Evolutionary conservation across 306 rosid genomes (phyloP).

Genomic region (Dalbergia cultrata): DNA sequence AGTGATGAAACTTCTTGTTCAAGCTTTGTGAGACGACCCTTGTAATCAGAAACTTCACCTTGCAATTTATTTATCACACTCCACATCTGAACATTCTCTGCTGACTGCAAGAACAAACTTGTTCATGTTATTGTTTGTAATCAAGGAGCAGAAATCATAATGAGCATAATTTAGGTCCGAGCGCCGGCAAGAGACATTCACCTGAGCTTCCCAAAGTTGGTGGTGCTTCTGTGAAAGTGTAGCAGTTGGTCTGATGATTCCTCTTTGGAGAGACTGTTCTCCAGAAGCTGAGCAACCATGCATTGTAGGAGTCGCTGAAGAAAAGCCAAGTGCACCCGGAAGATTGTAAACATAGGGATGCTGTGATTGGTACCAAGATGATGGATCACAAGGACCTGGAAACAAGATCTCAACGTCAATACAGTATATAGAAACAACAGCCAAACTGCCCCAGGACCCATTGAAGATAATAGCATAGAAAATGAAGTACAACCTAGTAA

Average conservation of each 20-base stretch:
- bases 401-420: constrained; percentile 29
- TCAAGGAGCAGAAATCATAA: constrained; percentile 12
- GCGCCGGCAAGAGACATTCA: constrained; percentile 34
- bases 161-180: constrained; percentile 8
- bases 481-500: background rate
- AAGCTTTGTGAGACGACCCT: constrained; percentile 49
- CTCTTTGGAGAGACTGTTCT: constrained; percentile 50
- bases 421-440: constrained; percentile 1
- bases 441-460: background rate
- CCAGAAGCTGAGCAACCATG: constrained; percentile 37
- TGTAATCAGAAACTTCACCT: constrained; percentile 59
- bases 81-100: constrained; percentile 61
- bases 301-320: constrained; percentile 44
- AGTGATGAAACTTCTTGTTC: constrained; percentile 57
- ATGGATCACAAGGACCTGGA: constrained; percentile 62
- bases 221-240: constrained; percentile 62
- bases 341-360: constrained; percentile 45
- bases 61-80: constrained; percentile 52
- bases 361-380: constrained; percentile 54
- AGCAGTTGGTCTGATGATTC: constrained; percentile 45
- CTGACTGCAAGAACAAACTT: constrained; percentile 53
- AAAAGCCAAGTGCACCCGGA: constrained; percentile 45
- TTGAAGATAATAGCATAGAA: background rate
- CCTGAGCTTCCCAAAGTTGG: constrained; percentile 70
- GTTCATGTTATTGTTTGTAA: constrained; percentile 21